Conservation (phyloP, 352 stramenopile genomes). For the Globisporangium megalacanthum region DNA sequence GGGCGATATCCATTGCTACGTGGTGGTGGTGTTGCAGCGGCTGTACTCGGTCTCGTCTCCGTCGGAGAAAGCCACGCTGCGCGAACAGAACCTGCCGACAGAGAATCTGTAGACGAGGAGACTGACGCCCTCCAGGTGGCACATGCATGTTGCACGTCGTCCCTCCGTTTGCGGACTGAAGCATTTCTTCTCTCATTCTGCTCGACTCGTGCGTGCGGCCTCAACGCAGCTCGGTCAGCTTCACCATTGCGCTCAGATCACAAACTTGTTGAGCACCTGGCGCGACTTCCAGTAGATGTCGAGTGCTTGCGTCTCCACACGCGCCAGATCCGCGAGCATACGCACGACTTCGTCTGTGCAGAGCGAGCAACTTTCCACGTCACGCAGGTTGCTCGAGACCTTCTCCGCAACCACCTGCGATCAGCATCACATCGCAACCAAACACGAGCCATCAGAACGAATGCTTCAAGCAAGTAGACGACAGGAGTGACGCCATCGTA, state of each 20-base stretch:
- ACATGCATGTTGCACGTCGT: neutral
- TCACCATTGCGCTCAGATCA: slow-evolving; percentile 18
- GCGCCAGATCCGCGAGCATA: slow-evolving; percentile 31
- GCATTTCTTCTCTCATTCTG: too few relatives aligned
- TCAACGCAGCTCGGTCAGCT: neutral
- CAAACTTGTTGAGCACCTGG: slow-evolving; percentile 32
- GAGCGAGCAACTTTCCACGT: slow-evolving; percentile 18
- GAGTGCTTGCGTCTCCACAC: slow-evolving; percentile 38
- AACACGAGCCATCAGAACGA: slow-evolving; percentile 1
- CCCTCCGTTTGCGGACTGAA: neutral
- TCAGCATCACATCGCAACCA: neutral
- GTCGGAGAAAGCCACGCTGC: slow-evolving; percentile 60
- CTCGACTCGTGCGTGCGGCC: neutral
- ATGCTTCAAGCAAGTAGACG: neutral
- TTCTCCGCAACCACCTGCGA: slow-evolving; percentile 32
- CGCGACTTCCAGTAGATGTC: slow-evolving; percentile 52
- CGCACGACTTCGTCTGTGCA: slow-evolving; percentile 48
- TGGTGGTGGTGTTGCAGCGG: slow-evolving; percentile 23
- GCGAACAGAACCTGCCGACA: slow-evolving; percentile 52
- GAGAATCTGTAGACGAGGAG: slow-evolving; percentile 39
- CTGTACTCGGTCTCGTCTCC: slow-evolving; percentile 67
- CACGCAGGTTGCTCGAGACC: slow-evolving; percentile 18
- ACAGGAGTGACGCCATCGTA: neutral
- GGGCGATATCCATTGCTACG: slow-evolving; percentile 1
- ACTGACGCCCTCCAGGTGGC: neutral